Evolutionary conservation across 371 early-diverging fungal species (phyloP), one percentile per base, ranked within the genome.

Genomic region (Amoeboaphelidium protococcarum): DNA sequence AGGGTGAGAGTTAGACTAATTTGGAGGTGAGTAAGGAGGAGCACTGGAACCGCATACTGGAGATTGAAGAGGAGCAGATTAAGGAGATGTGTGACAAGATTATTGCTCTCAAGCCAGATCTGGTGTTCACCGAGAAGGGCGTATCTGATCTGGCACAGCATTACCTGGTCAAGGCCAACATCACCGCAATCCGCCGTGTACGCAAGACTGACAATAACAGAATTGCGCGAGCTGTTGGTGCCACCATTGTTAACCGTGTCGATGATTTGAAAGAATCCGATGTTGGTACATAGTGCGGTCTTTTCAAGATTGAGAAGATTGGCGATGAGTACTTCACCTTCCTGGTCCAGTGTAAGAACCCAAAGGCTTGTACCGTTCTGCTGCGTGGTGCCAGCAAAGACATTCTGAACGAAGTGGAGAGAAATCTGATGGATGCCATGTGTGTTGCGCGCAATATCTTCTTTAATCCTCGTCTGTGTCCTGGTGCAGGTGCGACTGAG

Each of bases 401-500:
- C 66, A 80, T 97, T 52, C 64, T 98, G 25, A 82, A 91, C 58
- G 99, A 99, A 66, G 68, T 99, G 52, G 99, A 99, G 60, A 84
- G 99, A 54, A 99, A 99, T 65, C 68, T 99, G 57, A 86, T 90
- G 62, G 99, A 99, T 66, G 98, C 99, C 55, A 85, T 99, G 82
- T 75, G 76, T 48, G 97, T 96, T 41, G 96, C 98, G 16, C 89
- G 94, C 54, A 99, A 97, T 63, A 85, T 98, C 25, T 75, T 89
- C 63, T 85, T 87, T 57, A 78, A 79, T 66, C 89, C 95, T 40
- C 71, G 68, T 46, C 66, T 98, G 41, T 76, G 83, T 25, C 96
- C 96, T 16, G 99, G 99, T 43, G 99, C 97, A 54, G 99, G 99
- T 49, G 96, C 99, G n/a, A 88, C 90, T 10, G 99, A 99, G 64